Evolutionary conservation across 2,329 filamentous ascomycete genomes (phyloP), one percentile per base, ranked within the genome.

Genomic region (Mycosphaerella sp.): DNA sequence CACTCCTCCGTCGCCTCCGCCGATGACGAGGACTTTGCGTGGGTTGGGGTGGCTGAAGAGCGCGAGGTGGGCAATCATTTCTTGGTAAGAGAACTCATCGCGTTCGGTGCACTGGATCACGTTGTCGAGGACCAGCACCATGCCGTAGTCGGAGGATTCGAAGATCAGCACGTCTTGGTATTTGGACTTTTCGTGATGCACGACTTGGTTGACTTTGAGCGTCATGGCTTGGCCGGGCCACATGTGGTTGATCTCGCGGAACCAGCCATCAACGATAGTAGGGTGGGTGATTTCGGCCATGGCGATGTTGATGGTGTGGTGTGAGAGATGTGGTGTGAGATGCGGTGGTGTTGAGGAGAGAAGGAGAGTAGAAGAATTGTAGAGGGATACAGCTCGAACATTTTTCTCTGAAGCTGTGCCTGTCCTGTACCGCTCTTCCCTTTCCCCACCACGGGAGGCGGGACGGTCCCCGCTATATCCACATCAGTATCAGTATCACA

Each of bases 211-310:
- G 74, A 98, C 93, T 75, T 87, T 89, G 70, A 95, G 85, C 64
- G 87, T 96, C 91, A 97, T 97, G 71, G 93, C 93, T 79, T 97
- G 93, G 71, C 93, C 89, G 58, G 93, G 91, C 93, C 93, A 98
- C 91, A 98, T 97, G 70, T 93, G 79, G 64, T 87, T 95, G 76
- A 95, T 90, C 78, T 98, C 93, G 73, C 89, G 87, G 86, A 98
- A 98, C 93, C 93, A 98, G 77, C 91, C 93, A 95, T 97, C 93
- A 75, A 87, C 80, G 77, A 88, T 88, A 68, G 85, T 87, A 70
- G 82, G 81, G 78, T 88, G 85, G 62, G 78, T 79, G 72, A 87
- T 80, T 68, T 87, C 79, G 71, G 76, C 73, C 84, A 87, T 87
- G 30, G 9, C 66, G 53, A 21, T 59, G 45, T 6, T 34, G 27